Percentiles rank a stretch among this genome's conserved stretches.
Conservation (phyloP, 78 protist species). For the Bodo saltans region DNA sequence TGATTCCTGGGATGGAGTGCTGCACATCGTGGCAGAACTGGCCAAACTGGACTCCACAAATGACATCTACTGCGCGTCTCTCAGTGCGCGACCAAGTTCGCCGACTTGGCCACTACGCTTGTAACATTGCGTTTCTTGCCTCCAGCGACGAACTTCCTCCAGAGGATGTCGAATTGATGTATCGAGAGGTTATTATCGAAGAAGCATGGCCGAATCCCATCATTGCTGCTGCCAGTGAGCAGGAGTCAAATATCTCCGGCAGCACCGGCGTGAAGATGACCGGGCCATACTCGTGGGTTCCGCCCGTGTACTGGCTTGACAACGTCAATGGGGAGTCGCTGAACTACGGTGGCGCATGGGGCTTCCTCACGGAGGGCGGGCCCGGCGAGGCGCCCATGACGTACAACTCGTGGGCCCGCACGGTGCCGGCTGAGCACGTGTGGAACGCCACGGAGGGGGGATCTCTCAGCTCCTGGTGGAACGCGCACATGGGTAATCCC, state of each 20-base stretch:
- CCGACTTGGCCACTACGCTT: neutral
- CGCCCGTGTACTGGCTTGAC: neutral
- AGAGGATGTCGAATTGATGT: neutral
- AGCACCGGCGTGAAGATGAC: neutral
- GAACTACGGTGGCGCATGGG: neutral
- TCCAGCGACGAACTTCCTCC: neutral
- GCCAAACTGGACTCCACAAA: neutral
- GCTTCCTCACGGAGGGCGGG: slow-evolving; percentile 1
- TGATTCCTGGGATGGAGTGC: neutral
- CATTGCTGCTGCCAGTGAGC: neutral
- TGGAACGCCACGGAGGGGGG: neutral
- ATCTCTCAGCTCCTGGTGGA: neutral
- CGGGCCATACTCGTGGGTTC: neutral
- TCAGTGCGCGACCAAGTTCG: neutral
- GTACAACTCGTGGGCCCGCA: neutral
- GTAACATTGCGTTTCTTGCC: neutral
- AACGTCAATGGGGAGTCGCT: neutral
- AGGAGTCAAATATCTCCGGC: neutral
- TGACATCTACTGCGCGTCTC: neutral
- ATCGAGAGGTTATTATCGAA: neutral
- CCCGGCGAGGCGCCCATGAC: neutral
- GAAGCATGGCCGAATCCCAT: neutral
- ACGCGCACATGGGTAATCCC: neutral
- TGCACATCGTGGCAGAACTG: neutral
- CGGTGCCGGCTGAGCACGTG: neutral